Base-by-base conservation (phyloP, 2,329 filamentous ascomycete genomes). In the Ophiosphaerella narmari region DNA sequence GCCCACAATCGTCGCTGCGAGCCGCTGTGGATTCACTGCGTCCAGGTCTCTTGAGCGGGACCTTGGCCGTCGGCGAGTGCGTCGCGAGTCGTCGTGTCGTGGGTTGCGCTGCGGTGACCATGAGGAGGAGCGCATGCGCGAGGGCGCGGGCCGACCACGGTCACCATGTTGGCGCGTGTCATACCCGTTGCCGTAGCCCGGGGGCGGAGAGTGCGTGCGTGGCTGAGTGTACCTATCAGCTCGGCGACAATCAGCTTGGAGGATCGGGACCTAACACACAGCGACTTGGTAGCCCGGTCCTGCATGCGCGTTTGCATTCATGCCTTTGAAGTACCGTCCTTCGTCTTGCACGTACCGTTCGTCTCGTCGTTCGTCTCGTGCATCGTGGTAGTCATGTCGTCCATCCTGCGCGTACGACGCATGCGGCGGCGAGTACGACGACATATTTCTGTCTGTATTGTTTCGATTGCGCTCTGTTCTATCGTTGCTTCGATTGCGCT, bases 1-100 rank as follows among this genome's bases (percentile, higher is more conserved):
- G 2, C 72, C 72, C 26, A 69, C 59, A 1, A 73, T 51, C 0
- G 63, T 65, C 2, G 63, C 66, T 7, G 61, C 50, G 9, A 65
- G 51, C 11, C 65, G 63, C 24, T 64, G 50, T 13, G 66, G 58
- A 33, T 43, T 52, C 11, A 23, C 18, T 4, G 14, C 33, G 9
- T 36, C 21, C 26, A 29, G 11, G 39, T 63, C 59, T 9, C 54
- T 52, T 5, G 67, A 66, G 11, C 44, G 54, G 5, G 65, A 65
- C n/a, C 49, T 55, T 9, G 56, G 50, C 13, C 54, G 54, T 16
- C 32, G 45, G 8, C 56, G 60, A 13, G 48, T 59, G 26, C 55
- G 54, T 12, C 54, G 57, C 11, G 57, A 53, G 12, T 43, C 44
- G 14, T 54, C 47, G 21, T 52, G 43, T 12, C 50, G 47, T 23